Evolutionary conservation across 2,329 filamentous ascomycete species (phyloP).

Genomic region (Pyricularia sp.): DNA sequence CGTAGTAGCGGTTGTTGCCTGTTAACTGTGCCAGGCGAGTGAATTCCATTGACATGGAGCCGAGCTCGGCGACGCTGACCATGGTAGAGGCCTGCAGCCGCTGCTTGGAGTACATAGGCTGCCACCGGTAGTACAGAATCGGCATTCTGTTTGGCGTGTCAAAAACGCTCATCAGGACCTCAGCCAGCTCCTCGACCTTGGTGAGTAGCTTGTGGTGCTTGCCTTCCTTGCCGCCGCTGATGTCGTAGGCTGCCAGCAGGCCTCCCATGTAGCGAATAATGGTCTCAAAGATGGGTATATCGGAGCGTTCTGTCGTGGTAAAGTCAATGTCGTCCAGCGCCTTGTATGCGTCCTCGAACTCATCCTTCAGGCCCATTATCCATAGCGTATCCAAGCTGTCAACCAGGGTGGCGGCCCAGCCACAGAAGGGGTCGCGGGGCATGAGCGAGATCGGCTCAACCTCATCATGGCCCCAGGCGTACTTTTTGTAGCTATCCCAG

Average conservation of each 20-base stretch:
- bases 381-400: slow-evolving; percentile 77
- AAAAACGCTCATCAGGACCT: slow-evolving; percentile 73
- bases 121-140: slow-evolving; percentile 70
- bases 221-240: slow-evolving; percentile 53
- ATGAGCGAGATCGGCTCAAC: slow-evolving; percentile 61
- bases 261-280: slow-evolving; percentile 88
- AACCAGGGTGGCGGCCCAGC: slow-evolving; percentile 82
- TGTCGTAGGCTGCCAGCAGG: slow-evolving; percentile 75
- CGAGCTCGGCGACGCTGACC: slow-evolving; percentile 62
- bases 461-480: slow-evolving; percentile 84
- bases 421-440: slow-evolving; percentile 75
- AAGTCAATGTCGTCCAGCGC: slow-evolving; percentile 73
- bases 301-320: slow-evolving; percentile 52
- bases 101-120: slow-evolving; percentile 52
- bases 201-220: slow-evolving; percentile 59
- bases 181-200: slow-evolving; percentile 71
- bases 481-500: slow-evolving; percentile 72
- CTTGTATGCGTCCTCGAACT: slow-evolving; percentile 70
- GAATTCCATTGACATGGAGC: slow-evolving; percentile 78
- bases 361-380: slow-evolving; percentile 72
- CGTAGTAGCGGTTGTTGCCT: slow-evolving; percentile 73
- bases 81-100: slow-evolving; percentile 50
- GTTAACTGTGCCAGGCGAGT: slow-evolving; percentile 83
- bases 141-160: slow-evolving; percentile 95
- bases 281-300: slow-evolving; percentile 89